phyloP scores from a whole-genome alignment of 2,329 filamentous ascomycete species.

The Diaporthe velutina region DNA sequence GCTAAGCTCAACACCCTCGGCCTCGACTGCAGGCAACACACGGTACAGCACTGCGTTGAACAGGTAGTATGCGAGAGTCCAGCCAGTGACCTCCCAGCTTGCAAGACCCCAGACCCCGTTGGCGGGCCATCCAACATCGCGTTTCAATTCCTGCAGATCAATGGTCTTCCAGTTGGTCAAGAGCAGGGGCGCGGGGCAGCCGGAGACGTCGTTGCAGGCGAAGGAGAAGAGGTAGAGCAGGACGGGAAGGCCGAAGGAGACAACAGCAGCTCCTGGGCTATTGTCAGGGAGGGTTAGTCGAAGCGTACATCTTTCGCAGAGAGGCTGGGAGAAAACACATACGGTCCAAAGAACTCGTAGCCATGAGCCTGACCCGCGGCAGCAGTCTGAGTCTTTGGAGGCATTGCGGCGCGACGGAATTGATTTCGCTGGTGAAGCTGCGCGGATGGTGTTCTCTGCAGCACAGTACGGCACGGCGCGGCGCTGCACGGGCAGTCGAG shows the following conservation, averaged over 20 bases:
- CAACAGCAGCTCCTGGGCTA: slow-evolving; percentile 81
- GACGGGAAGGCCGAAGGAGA: slow-evolving; percentile 85
- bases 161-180: slow-evolving; percentile 77
- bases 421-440: background rate
- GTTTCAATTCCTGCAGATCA: slow-evolving; percentile 78
- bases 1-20: slow-evolving; percentile 77
- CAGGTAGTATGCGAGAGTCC: slow-evolving; percentile 81
- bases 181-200: slow-evolving; percentile 88
- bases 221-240: slow-evolving; percentile 86
- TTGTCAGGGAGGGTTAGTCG: background rate
- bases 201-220: slow-evolving; percentile 91
- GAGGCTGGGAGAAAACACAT: slow-evolving; percentile 43
- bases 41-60: slow-evolving; percentile 81
- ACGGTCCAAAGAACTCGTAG: slow-evolving; percentile 68
- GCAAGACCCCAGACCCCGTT: slow-evolving; percentile 78
- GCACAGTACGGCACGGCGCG: background rate
- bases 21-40: slow-evolving; percentile 79
- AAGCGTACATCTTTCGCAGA: background rate
- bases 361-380: slow-evolving; percentile 51
- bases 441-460: background rate
- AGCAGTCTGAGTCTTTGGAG: slow-evolving; percentile 16
- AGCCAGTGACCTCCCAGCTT: slow-evolving; percentile 77
- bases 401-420: slow-evolving; percentile 20
- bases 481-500: background rate
- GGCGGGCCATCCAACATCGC: slow-evolving; percentile 84